Percentiles rank a stretch among this genome's conserved stretches.
phyloP scores from a whole-genome alignment of 1,139 yeast species.

The Candida sanyaensis region DNA sequence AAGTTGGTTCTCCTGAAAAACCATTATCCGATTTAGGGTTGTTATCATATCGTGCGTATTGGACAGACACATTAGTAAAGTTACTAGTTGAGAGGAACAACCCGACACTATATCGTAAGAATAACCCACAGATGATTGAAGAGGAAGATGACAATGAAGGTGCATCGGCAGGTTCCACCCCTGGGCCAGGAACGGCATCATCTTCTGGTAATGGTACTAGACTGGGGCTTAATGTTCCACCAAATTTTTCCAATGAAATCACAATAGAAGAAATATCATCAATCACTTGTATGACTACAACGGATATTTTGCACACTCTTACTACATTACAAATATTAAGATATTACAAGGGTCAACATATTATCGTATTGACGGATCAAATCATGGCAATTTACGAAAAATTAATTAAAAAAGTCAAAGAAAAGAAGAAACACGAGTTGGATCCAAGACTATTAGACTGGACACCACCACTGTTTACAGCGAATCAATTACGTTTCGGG shows the following conservation, averaged over 20 bases:
- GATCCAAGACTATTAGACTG: constrained; percentile 75
- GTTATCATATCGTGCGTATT: constrained; percentile 88
- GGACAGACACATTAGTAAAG: constrained; percentile 89
- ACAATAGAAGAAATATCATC: constrained; percentile 92
- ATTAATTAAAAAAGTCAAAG: constrained; percentile 53
- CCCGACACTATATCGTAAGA: constrained; percentile 40
- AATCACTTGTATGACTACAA: constrained; percentile 91
- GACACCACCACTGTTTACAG: constrained; percentile 97
- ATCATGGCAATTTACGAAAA: constrained; percentile 76
- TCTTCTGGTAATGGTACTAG: constrained; percentile 15
- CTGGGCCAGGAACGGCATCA: constrained; percentile 4
- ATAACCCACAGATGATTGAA: constrained; percentile 28
- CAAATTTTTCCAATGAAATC: constrained; percentile 51
- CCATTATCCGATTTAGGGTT: constrained; percentile 95
- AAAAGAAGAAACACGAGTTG: constrained; percentile 74
- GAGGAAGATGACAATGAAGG: constrained; percentile 30
- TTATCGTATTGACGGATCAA: constrained; percentile 86
- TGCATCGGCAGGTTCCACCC: constrained; percentile 25
- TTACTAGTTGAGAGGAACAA: constrained; percentile 64
- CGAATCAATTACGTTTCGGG: constrained; percentile 93
- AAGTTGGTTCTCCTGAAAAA: constrained; percentile 95
- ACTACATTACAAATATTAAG: constrained; percentile 87
- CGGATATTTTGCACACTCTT: constrained; percentile 90
- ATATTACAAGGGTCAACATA: constrained; percentile 95
- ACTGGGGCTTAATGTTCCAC: constrained; percentile 8